Conservation (phyloP, 176 grass and related monocot species). For the Otatea glauca region DNA sequence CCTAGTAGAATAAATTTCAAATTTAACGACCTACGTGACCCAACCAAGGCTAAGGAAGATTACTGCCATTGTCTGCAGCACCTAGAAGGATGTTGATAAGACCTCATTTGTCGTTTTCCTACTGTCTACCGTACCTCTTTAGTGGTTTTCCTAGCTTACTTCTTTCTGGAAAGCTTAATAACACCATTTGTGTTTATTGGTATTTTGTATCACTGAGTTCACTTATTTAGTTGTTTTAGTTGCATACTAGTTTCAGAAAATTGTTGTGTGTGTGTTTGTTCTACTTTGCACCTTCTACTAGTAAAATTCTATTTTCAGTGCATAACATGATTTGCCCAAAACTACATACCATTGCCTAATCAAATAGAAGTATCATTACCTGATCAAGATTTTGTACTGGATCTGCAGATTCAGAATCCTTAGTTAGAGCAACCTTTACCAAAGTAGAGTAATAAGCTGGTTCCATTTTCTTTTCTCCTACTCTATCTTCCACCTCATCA, state of each 20-base stretch:
- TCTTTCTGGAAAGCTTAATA: background rate
- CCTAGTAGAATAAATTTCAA: no score
- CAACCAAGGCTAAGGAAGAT: no score
- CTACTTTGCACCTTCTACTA: background rate
- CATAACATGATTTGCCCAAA: conserved; percentile 26
- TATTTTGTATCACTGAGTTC: background rate
- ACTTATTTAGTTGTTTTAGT: conserved; percentile 11
- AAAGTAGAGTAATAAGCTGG: conserved; percentile 89
- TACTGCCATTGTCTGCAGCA: background rate
- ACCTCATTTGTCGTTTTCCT: no score
- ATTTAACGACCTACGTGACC: no score
- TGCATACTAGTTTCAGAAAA: conserved; percentile 12
- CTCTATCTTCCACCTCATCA: conserved; percentile 78
- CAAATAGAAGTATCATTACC: conserved; percentile 50
- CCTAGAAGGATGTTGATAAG: background rate
- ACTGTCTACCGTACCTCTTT: background rate
- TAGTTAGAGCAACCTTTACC: conserved; percentile 82
- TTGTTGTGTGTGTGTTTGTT: background rate
- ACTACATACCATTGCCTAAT: background rate
- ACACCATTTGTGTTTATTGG: background rate
- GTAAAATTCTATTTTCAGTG: background rate
- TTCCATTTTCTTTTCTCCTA: conserved; percentile 75
- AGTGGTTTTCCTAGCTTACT: background rate
- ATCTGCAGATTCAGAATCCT: conserved; percentile 63
- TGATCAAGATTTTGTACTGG: conserved; percentile 88